Evolutionary conservation across 345 rosid species (phyloP).

Genomic region (Bretschneidera sinensis): DNA sequence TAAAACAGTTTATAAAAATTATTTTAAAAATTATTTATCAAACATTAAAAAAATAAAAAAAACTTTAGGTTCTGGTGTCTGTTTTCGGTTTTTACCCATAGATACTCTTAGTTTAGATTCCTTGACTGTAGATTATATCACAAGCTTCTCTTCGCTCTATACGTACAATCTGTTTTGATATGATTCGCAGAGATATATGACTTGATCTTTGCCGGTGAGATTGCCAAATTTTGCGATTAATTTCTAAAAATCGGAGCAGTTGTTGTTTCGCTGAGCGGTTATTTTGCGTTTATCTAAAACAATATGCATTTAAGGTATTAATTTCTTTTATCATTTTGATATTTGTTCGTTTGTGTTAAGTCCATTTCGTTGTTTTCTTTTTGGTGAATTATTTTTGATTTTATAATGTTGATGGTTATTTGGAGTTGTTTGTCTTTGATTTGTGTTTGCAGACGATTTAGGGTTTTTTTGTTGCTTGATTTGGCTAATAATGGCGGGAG

Average conservation of each 20-base stretch:
- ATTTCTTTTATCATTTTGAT: too few species aligned
- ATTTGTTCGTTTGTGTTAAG: too few species aligned
- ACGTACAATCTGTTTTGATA: background rate
- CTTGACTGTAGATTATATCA: too few species aligned
- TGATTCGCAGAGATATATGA: background rate
- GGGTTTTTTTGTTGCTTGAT: slow-evolving; percentile 2
- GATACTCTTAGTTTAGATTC: background rate
- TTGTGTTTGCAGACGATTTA: background rate
- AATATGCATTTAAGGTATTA: background rate
- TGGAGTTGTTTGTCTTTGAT: background rate
- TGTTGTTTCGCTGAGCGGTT: slow-evolving; percentile 11
- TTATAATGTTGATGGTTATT: background rate
- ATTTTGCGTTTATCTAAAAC: background rate
- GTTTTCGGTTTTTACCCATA: background rate
- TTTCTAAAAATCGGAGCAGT: background rate
- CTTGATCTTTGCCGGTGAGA: background rate
- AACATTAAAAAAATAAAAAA: too few species aligned
- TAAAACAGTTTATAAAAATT: too few species aligned
- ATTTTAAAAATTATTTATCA: too few species aligned
- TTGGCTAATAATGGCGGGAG: slow-evolving; percentile 51
- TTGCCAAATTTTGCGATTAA: background rate
- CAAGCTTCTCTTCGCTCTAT: background rate
- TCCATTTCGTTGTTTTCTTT: too few species aligned
- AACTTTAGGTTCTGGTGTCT: background rate
- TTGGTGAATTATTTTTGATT: too few species aligned